Evolutionary conservation across 306 rosid species (phyloP).

Genomic region (Cucurbita pepo): DNA sequence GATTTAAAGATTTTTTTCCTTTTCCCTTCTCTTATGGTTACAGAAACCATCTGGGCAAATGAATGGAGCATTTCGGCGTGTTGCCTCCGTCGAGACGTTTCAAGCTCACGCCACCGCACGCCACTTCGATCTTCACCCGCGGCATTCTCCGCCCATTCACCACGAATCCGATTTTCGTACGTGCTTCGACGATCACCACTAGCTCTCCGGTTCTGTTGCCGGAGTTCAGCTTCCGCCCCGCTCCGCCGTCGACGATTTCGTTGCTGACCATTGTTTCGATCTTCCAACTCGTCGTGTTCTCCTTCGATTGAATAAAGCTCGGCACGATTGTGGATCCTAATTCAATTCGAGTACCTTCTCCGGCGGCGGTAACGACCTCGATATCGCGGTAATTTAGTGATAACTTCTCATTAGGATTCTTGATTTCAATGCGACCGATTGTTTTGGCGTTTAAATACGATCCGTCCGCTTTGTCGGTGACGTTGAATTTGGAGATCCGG

Average conservation of each 20-base stretch:
- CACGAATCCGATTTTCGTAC: constrained; percentile 19
- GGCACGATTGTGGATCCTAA: constrained; percentile 11
- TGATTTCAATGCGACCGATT: constrained; percentile 27
- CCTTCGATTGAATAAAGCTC: constrained; percentile 22
- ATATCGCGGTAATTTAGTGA: constrained; percentile 17
- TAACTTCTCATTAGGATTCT: constrained; percentile 35
- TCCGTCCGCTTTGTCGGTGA: constrained; percentile 22
- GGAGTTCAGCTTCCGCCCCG: constrained; percentile 20
- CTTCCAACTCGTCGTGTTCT: constrained; percentile 22
- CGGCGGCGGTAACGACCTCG: not conserved
- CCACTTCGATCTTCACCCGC: constrained; percentile 15
- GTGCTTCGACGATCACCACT: constrained; percentile 22
- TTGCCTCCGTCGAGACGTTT: constrained; percentile 30
- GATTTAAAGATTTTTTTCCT: not conserved
- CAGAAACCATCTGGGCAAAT: constrained; percentile 41
- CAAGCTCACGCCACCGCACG: constrained; percentile 40
- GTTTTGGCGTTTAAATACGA: constrained; percentile 33
- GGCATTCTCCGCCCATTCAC: constrained; percentile 26
- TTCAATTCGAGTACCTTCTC: constrained; percentile 11
- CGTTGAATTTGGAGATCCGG: constrained; percentile 26
- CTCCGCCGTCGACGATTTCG: constrained; percentile 15
- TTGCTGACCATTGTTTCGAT: constrained; percentile 21
- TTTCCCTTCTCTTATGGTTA: not conserved
- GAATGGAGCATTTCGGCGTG: constrained; percentile 40
- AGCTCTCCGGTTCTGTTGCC: constrained; percentile 18